Conservation (phyloP, 2,329 filamentous ascomycete species). For the Sporothrix dimorphospora region DNA sequence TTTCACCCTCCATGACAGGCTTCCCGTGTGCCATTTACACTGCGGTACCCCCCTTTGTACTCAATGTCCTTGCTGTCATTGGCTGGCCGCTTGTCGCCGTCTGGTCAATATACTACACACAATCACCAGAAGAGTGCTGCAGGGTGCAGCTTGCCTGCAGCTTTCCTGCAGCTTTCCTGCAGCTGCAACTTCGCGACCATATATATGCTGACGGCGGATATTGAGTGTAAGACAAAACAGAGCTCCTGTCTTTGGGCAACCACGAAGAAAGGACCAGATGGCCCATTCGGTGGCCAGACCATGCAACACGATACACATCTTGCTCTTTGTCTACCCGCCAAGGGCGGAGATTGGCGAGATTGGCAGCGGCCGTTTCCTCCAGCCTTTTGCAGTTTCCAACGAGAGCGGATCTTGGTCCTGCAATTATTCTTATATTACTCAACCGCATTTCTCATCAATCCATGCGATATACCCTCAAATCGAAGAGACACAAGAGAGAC, state of each 20-base stretch:
- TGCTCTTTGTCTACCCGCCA: not conserved
- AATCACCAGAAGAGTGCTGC: not conserved
- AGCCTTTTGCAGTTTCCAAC: slow-evolving; percentile 1
- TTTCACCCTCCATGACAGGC: slow-evolving; percentile 18
- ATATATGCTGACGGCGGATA: not conserved
- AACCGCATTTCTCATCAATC: slow-evolving; percentile 10
- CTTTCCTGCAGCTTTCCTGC: not conserved
- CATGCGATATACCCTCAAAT: not conserved
- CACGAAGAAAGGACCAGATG: not conserved
- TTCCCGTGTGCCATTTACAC: not conserved
- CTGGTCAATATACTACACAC: not conserved
- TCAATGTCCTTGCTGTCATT: not conserved
- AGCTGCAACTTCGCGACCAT: slow-evolving; percentile 3
- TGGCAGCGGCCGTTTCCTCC: not conserved
- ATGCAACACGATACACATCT: not conserved
- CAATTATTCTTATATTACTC: not conserved
- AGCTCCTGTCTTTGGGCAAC: not conserved
- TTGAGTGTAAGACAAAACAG: not conserved
- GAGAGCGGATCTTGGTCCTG: not conserved
- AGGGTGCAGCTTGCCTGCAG: slow-evolving; percentile 16
- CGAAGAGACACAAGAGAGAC: not conserved
- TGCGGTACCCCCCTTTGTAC: not conserved
- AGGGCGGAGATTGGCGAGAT: slow-evolving; percentile 13
- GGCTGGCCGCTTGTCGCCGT: slow-evolving; percentile 1
- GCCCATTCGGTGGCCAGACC: not conserved